Evolutionary conservation across 257 asterid genomes (phyloP).

Genomic region (Ilex asprella): DNA sequence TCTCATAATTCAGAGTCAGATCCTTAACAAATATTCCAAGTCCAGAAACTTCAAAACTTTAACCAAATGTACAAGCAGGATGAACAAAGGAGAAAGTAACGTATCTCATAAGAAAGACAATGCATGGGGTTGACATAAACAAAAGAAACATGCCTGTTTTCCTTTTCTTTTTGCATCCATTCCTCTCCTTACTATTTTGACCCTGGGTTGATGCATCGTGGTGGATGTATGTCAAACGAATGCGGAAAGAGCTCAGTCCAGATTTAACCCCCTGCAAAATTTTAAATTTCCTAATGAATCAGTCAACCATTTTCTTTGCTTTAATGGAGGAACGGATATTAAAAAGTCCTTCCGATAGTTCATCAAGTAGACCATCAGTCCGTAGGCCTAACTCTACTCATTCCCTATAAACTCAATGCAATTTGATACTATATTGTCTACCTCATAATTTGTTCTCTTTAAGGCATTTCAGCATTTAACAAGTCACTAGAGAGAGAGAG

Average conservation of each 20-base stretch:
- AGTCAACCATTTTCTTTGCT: background rate
- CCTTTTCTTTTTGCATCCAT: slow-evolving; percentile 69
- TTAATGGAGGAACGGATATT: background rate
- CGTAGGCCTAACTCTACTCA: background rate
- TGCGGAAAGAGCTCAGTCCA: slow-evolving; percentile 40
- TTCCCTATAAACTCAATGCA: background rate
- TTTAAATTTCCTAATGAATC: slow-evolving; percentile 14
- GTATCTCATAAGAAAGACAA: background rate
- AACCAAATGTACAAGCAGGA: too few relatives aligned
- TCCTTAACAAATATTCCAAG: background rate
- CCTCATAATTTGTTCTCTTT: background rate
- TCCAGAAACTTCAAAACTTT: slow-evolving; percentile 3
- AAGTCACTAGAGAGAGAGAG: slow-evolving; percentile 3
- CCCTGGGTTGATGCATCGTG: slow-evolving; percentile 33
- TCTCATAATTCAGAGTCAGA: too few relatives aligned
- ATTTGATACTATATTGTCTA: background rate
- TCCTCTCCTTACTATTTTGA: slow-evolving; percentile 26
- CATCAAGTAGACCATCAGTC: slow-evolving; percentile 9
- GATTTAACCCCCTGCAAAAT: slow-evolving; percentile 58
- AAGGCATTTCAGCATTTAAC: slow-evolving; percentile 2
- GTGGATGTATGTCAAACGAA: slow-evolving; percentile 54
- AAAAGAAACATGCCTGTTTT: slow-evolving; percentile 42
- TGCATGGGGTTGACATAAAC: background rate
- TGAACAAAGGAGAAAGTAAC: too few relatives aligned
- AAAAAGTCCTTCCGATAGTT: slow-evolving; percentile 3